Evolutionary conservation across 139 green algal species (phyloP), one percentile per base, ranked within the genome.

Genomic region (Chlorella sp.): DNA sequence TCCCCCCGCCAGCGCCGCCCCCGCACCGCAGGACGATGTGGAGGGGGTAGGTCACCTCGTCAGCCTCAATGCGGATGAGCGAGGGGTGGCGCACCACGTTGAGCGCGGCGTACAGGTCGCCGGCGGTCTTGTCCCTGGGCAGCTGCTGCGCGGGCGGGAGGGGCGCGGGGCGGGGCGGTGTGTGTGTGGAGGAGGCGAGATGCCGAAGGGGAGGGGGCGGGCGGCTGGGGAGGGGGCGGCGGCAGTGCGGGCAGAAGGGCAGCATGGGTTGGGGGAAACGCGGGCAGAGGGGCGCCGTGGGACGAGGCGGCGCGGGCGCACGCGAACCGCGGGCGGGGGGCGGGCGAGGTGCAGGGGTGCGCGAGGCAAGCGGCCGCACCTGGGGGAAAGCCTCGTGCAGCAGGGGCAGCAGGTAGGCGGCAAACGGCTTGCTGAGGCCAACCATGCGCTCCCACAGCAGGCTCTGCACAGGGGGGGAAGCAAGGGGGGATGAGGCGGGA

Each of bases 391-490:
- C 38, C 36, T 65, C 78, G 2, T 72, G 33, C 29, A 91, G 38
- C 60, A 87, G 82, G 25, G 88, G 87, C 42, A 84, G 65, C 41
- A 92, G 72, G 72, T 86, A 89, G 14, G 43, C n/a, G 15, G 77
- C 66, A 73, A 97, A 98, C 46, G 82, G 75, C 21, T 31, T 53
- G 31, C 45, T 66, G n/a, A 95, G 88, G 0, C 73, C 93, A 15
- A 97, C 93, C 87, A 93, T 93, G 63, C 94, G 86, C 87, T 98
- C 94, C 93, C 93, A 97, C 48, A 98, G 83, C 50, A 98, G 84
- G 21, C 55, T 87, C 80, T 96, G n/a, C n/a, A n/a, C n/a, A n/a
- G n/a, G n/a, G n/a, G n/a, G n/a, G n/a, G n/a, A n/a, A n/a, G n/a
- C n/a, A n/a, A n/a, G n/a, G n/a, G n/a, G n/a, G n/a, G n/a, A n/a